Evolutionary conservation across 1,284 basidiomycete species (phyloP).

Genomic region (Austroboletus niveus): DNA sequence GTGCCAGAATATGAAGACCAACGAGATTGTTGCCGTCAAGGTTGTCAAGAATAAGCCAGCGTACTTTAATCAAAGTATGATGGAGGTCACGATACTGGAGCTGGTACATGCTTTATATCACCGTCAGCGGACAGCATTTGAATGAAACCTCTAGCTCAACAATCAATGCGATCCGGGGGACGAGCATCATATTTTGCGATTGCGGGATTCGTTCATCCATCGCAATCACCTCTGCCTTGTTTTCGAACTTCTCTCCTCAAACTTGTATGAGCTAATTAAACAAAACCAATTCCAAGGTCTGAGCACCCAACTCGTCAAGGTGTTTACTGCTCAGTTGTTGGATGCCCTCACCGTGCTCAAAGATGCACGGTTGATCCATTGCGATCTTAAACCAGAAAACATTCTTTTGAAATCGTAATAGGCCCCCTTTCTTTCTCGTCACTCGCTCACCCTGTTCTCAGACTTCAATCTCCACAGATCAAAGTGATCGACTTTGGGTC

Average conservation of each 20-base stretch:
- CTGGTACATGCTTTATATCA: constrained; percentile 55
- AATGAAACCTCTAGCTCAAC: constrained; percentile 64
- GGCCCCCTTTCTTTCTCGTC: background rate
- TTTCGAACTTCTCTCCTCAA: constrained; percentile 95
- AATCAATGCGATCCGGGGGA: constrained; percentile 90
- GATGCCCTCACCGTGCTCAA: constrained; percentile 93
- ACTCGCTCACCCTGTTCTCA: constrained; percentile 32
- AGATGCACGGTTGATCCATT: constrained; percentile 95
- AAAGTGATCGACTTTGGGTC: constrained; percentile 99
- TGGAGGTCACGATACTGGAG: constrained; percentile 98
- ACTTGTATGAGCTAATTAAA: constrained; percentile 99
- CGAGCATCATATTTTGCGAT: constrained; percentile 93
- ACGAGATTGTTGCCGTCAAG: constrained; percentile 98
- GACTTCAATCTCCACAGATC: constrained; percentile 95
- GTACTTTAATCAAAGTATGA: constrained; percentile 99
- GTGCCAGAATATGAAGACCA: constrained; percentile 99
- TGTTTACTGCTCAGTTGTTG: constrained; percentile 94
- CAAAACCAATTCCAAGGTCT: constrained; percentile 99
- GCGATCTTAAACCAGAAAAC: constrained; percentile 97
- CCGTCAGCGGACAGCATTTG: background rate
- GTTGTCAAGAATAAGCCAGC: constrained; percentile 99
- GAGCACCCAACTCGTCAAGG: constrained; percentile 94
- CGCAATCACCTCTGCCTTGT: constrained; percentile 96
- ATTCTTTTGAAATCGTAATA: constrained; percentile 88
- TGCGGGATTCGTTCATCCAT: constrained; percentile 97